Evolutionary conservation across 179 eudicot species (phyloP).

Genomic region (Heliamphora pulchella): DNA sequence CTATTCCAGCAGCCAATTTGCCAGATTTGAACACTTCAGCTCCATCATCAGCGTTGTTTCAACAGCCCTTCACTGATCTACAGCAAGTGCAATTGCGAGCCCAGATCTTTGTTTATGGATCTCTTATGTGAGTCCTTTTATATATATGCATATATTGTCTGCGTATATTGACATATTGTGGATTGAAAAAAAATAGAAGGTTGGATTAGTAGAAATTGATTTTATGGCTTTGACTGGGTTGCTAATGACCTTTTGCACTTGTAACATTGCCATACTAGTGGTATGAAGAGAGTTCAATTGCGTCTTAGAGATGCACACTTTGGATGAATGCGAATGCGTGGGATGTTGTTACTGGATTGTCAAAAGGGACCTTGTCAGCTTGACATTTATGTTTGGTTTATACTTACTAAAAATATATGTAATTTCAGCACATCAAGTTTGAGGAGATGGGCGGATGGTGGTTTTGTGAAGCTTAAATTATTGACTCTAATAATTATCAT

Average conservation of each 20-base stretch:
- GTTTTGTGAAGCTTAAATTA: background rate
- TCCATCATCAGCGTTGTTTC: slow-evolving; percentile 37
- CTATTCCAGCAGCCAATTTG: slow-evolving; percentile 40
- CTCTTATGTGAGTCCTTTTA: slow-evolving; percentile 70
- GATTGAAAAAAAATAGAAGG: background rate
- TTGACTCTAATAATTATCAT: background rate
- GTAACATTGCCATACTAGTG: background rate
- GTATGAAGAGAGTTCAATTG: background rate
- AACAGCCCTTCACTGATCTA: slow-evolving; percentile 75
- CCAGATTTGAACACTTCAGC: slow-evolving; percentile 71
- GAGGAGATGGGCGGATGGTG: background rate
- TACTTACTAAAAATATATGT: too few relatives aligned
- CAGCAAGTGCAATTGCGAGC: slow-evolving; percentile 99
- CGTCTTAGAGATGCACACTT: background rate
- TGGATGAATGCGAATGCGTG: background rate
- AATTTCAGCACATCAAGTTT: background rate
- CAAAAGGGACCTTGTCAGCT: background rate
- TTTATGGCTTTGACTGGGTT: background rate
- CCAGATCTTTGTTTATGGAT: slow-evolving; percentile 97
- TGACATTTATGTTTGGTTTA: background rate
- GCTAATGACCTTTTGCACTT: background rate
- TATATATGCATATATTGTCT: background rate
- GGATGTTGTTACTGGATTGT: background rate
- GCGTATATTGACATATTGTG: background rate
- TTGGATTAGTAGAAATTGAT: background rate